Conservation (phyloP, 1,284 basidiomycete genomes). For the Irpex sp. region DNA sequence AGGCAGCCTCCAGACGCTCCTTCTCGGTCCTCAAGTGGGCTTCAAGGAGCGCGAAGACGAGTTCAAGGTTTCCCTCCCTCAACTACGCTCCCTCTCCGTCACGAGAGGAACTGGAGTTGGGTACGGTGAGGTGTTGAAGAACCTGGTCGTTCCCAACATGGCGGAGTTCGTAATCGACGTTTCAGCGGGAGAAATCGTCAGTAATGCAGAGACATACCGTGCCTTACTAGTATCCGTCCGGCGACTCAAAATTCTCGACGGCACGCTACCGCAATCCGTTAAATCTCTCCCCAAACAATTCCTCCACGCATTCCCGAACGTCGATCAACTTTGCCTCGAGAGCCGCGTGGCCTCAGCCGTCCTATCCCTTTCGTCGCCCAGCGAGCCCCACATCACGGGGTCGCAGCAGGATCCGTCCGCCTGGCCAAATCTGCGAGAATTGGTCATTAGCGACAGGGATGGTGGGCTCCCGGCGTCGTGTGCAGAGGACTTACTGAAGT, state of each 20-base stretch:
- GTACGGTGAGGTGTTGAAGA: neutral
- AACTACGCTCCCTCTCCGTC: neutral
- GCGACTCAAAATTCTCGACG: neutral
- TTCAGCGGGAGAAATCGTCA: neutral
- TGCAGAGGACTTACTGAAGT: neutral
- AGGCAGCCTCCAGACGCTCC: neutral
- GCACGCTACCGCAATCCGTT: neutral
- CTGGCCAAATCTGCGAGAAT: neutral
- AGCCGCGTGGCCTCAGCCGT: neutral
- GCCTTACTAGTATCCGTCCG: neutral
- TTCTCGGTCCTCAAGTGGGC: neutral
- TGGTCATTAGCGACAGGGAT: neutral
- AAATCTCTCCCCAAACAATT: neutral
- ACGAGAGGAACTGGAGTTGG: neutral
- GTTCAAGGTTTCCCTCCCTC: neutral
- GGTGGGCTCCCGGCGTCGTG: neutral
- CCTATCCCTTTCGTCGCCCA: neutral
- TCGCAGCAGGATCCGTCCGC: neutral
- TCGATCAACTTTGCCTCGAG: neutral
- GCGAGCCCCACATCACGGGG: neutral
- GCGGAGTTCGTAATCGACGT: neutral
- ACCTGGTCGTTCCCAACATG: neutral
- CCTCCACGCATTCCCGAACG: neutral
- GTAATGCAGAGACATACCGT: neutral
- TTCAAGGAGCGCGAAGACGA: neutral